phyloP scores from a whole-genome alignment of 768 basidiomycete genomes.

The Pleurotus citrinopileatus region DNA sequence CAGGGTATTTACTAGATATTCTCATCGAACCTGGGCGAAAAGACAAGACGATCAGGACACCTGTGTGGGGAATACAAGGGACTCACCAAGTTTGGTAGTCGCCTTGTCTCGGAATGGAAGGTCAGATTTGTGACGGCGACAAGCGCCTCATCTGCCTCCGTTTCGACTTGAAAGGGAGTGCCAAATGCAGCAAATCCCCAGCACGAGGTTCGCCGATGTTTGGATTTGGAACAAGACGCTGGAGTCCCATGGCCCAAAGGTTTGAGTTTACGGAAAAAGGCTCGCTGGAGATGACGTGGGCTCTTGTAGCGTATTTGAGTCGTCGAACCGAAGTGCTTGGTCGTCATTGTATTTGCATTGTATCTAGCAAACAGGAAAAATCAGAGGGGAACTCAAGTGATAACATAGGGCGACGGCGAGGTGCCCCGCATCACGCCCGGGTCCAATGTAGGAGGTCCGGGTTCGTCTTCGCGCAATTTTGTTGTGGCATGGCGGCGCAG shows the following conservation, averaged over 20 bases:
- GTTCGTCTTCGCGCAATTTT: too few species aligned
- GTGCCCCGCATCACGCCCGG: too few species aligned
- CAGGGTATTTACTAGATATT: constrained; percentile 1
- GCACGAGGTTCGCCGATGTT: not conserved
- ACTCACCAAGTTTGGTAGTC: constrained; percentile 24
- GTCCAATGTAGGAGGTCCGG: too few species aligned
- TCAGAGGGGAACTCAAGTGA: too few species aligned
- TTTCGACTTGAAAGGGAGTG: constrained; percentile 5
- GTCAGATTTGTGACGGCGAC: not conserved
- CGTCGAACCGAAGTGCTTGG: too few species aligned
- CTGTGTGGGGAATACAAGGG: constrained; percentile 26
- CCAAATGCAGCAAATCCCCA: not conserved
- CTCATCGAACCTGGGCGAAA: constrained; percentile 1
- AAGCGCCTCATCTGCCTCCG: constrained; percentile 2
- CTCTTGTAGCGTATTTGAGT: not conserved
- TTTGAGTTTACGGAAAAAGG: constrained; percentile 1
- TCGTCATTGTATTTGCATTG: too few species aligned
- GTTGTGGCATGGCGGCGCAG: too few species aligned
- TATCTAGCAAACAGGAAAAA: too few species aligned
- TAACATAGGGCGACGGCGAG: too few species aligned
- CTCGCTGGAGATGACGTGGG: not conserved
- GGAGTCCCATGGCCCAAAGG: not conserved
- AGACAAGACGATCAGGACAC: constrained; percentile 5
- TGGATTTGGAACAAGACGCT: constrained; percentile 5
- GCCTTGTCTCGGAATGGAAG: constrained; percentile 23